phyloP scores from a whole-genome alignment of 192 early-diverging fungal genomes.

The Rhizophagus sp. region DNA sequence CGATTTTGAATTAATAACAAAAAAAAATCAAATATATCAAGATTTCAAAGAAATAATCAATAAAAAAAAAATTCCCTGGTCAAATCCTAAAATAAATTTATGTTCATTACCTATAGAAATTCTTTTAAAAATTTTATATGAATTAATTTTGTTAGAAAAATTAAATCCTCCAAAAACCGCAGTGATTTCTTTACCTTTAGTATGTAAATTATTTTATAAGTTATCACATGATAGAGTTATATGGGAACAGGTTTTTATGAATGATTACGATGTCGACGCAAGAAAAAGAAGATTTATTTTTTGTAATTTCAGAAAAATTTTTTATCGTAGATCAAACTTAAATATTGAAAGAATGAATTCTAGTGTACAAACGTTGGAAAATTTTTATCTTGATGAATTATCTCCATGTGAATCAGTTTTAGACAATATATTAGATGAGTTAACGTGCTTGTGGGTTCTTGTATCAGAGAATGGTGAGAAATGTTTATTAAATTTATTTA shows the following conservation, averaged over 20 bases:
- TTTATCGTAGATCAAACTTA: background rate
- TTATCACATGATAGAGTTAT: slow-evolving; percentile 7
- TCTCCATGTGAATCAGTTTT: background rate
- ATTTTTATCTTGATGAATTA: background rate
- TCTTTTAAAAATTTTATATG: slow-evolving; percentile 17
- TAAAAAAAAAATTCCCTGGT: too few species aligned
- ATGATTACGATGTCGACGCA: slow-evolving; percentile 5
- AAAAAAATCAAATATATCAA: too few species aligned
- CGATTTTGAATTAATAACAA: background rate
- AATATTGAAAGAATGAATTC: slow-evolving; percentile 4
- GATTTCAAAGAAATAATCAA: too few species aligned
- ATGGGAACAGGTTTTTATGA: slow-evolving; percentile 9
- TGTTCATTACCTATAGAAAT: slow-evolving; percentile 16
- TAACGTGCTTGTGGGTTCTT: slow-evolving; percentile 21
- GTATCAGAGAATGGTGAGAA: slow-evolving; percentile 6
- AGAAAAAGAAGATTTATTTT: slow-evolving; percentile 10
- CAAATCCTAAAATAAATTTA: background rate
- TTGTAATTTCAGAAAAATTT: slow-evolving; percentile 27
- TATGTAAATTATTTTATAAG: background rate
- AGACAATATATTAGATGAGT: background rate
- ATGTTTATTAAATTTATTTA: too few species aligned
- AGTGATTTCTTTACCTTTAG: slow-evolving; percentile 11
- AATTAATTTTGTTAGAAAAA: slow-evolving; percentile 7
- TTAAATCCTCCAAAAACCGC: slow-evolving; percentile 14
- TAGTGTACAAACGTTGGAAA: background rate